phyloP scores from a whole-genome alignment of 2,329 filamentous ascomycete species.

The Scedosporium apiospermum region DNA sequence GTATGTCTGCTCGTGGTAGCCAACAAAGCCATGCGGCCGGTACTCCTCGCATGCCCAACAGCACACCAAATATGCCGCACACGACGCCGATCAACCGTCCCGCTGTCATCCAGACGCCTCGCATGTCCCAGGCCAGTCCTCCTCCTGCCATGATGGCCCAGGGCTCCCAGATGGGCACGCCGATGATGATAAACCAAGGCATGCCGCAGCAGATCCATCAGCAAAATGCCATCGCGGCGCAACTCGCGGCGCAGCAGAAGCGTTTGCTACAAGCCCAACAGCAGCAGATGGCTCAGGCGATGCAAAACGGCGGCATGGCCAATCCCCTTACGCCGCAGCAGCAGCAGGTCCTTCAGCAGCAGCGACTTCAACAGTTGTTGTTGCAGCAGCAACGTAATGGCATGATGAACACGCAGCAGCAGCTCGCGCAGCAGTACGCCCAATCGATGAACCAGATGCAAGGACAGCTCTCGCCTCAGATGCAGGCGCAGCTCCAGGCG shows the following conservation, averaged over 20 bases:
- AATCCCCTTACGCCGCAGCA: conserved; percentile 26
- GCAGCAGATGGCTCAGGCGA: conserved; percentile 28
- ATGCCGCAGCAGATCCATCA: conserved; percentile 28
- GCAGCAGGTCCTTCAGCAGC: conserved; percentile 17
- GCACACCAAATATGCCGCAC: conserved; percentile 52
- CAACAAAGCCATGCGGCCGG: conserved; percentile 56
- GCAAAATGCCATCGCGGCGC: conserved; percentile 29
- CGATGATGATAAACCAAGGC: conserved; percentile 40
- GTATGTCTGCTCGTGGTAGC: conserved; percentile 55
- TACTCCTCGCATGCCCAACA: conserved; percentile 53
- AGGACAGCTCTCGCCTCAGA: conserved; percentile 26
- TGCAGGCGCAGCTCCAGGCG: conserved; percentile 23
- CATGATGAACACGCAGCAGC: conserved; percentile 30
- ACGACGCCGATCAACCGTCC: conserved; percentile 48
- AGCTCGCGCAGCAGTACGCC: conserved; percentile 32
- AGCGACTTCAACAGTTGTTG: conserved; percentile 12
- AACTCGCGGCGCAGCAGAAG: conserved; percentile 37
- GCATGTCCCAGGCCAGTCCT: conserved; percentile 54
- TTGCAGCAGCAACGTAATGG: conserved; percentile 22
- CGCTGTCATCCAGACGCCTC: conserved; percentile 46
- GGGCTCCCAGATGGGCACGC: conserved; percentile 42
- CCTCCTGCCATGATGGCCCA: conserved; percentile 50
- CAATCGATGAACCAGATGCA: conserved; percentile 33
- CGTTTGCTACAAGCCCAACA: conserved; percentile 24
- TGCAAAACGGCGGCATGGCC: conserved; percentile 27